Conservation (phyloP, 2,329 filamentous ascomycete species). For the Tolypocladium endophyticum region DNA sequence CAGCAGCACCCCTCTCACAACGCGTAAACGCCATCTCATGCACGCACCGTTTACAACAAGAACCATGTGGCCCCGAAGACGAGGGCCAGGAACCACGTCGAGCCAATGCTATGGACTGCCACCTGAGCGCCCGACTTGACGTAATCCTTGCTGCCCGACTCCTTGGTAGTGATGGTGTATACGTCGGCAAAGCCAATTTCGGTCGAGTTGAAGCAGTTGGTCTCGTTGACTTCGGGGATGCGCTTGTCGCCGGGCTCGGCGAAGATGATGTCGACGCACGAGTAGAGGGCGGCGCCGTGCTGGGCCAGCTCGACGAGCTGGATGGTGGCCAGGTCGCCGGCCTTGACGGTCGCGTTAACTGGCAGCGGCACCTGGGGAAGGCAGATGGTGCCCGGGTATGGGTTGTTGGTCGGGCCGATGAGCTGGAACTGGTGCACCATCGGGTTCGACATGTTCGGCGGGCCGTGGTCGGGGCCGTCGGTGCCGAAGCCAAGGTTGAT, state of each 20-base stretch:
- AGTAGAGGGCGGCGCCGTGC: slow-evolving; percentile 75
- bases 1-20: not conserved
- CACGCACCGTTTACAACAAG: slow-evolving; percentile 18
- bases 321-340: slow-evolving; percentile 85
- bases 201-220: slow-evolving; percentile 83
- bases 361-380: slow-evolving; percentile 83
- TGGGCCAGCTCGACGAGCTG: slow-evolving; percentile 76
- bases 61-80: slow-evolving; percentile 26
- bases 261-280: slow-evolving; percentile 94
- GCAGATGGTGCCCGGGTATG: slow-evolving; percentile 85
- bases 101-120: slow-evolving; percentile 10
- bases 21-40: not conserved
- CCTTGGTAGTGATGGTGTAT: slow-evolving; percentile 53
- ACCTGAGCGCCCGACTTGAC: slow-evolving; percentile 15
- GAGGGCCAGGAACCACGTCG: slow-evolving; percentile 32
- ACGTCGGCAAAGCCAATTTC: slow-evolving; percentile 67
- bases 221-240: slow-evolving; percentile 61
- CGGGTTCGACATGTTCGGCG: slow-evolving; percentile 75
- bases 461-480: slow-evolving; percentile 50
- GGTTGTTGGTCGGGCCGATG: slow-evolving; percentile 66
- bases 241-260: slow-evolving; percentile 60
- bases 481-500: slow-evolving; percentile 83
- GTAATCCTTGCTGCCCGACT: slow-evolving; percentile 24
- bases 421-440: slow-evolving; percentile 79
- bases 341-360: slow-evolving; percentile 54